phyloP scores from a whole-genome alignment of 1,284 basidiomycete species.

The Papiliotrema laurentii region DNA sequence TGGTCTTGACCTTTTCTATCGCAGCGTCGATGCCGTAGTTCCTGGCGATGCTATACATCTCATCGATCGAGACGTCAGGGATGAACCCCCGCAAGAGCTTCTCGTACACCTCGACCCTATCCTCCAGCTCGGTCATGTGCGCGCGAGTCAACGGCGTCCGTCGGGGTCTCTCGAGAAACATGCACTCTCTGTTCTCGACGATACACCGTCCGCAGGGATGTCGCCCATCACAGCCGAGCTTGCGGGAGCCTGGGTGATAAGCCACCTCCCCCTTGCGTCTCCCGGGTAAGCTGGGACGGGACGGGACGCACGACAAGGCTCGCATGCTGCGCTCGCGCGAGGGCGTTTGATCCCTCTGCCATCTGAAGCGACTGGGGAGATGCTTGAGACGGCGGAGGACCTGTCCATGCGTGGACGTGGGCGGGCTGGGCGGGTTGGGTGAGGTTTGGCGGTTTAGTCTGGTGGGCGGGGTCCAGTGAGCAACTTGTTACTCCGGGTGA shows the following conservation, averaged over 20 bases:
- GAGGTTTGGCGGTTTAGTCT: too few relatives aligned
- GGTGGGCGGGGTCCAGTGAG: too few relatives aligned
- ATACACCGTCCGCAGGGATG: slow-evolving; percentile 11
- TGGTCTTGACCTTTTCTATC: neutral
- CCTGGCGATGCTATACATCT: neutral
- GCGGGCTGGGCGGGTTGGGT: too few relatives aligned
- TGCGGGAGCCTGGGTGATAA: slow-evolving; percentile 8
- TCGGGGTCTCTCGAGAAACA: slow-evolving; percentile 4
- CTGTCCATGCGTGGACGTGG: too few relatives aligned
- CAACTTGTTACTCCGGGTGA: too few relatives aligned
- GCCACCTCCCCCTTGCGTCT: too few relatives aligned
- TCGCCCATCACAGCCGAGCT: slow-evolving; percentile 11
- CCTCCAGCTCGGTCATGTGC: slow-evolving; percentile 23
- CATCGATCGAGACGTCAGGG: neutral
- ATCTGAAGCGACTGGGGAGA: too few relatives aligned
- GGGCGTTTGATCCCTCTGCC: neutral
- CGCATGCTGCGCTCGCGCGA: slow-evolving; percentile 7
- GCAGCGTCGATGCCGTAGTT: neutral
- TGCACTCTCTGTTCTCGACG: slow-evolving; percentile 9
- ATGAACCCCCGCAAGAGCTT: neutral
- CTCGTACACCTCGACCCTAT: slow-evolving; percentile 2
- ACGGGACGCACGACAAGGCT: slow-evolving; percentile 9
- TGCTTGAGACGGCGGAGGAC: too few relatives aligned
- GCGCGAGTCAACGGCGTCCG: slow-evolving; percentile 17
- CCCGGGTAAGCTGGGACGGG: neutral